phyloP scores from a whole-genome alignment of 2,329 filamentous ascomycete genomes.

The Dactylellina sp. region DNA sequence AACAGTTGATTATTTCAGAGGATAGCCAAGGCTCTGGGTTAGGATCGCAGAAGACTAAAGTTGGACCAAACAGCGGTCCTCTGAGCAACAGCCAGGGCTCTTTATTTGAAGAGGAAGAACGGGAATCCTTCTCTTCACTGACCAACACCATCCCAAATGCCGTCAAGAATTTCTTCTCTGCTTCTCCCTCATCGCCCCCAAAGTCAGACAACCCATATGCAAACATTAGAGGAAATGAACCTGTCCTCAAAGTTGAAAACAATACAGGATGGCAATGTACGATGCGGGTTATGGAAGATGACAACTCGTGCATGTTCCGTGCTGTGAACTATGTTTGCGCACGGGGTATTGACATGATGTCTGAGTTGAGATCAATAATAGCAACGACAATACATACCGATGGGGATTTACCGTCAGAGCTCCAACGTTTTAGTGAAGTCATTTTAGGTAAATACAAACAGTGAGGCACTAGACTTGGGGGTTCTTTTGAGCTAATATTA shows the following conservation, averaged over 20 bases:
- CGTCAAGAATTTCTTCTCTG: constrained; percentile 55
- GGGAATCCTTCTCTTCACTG: constrained; percentile 38
- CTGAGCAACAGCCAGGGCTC: constrained; percentile 56
- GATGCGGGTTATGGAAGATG: constrained; percentile 89
- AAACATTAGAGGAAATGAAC: constrained; percentile 69
- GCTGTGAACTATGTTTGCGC: constrained; percentile 86
- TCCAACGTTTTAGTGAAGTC: constrained; percentile 78
- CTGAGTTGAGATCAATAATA: constrained; percentile 79
- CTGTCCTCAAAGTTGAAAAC: constrained; percentile 71
- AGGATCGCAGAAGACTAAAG: constrained; percentile 18
- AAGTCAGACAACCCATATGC: constrained; percentile 27
- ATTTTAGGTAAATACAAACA: constrained; percentile 78
- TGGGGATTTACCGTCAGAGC: constrained; percentile 66
- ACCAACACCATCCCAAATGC: constrained; percentile 37
- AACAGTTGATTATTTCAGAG: constrained; percentile 73
- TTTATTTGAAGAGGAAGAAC: constrained; percentile 52
- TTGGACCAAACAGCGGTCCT: constrained; percentile 52
- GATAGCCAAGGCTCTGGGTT: constrained; percentile 33
- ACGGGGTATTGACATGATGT: constrained; percentile 72
- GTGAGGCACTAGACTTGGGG: too few relatives aligned
- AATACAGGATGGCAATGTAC: constrained; percentile 66
- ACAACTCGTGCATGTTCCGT: constrained; percentile 94
- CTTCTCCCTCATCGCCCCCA: constrained; percentile 26
- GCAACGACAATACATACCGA: constrained; percentile 77
- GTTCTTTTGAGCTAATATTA: constrained; percentile 2